Base-by-base conservation (phyloP, 192 early-diverging fungal species). In the Kickxella alabastrina region DNA sequence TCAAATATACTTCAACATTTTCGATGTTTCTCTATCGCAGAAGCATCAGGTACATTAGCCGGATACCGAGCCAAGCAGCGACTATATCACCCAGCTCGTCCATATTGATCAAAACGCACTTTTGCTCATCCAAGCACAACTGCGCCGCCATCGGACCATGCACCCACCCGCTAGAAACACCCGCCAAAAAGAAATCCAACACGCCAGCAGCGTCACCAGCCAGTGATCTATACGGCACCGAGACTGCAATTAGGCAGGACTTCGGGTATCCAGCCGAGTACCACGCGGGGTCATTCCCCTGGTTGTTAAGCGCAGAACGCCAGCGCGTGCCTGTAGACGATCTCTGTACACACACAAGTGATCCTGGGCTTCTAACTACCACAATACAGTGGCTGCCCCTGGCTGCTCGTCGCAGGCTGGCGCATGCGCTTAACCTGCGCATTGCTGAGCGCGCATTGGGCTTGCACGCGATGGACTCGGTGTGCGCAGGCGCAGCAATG, bases 241-340 rank as follows among this genome's bases (percentile, higher is more conserved):
- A 65, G 22, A 15, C 53, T 2, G 18, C 39, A 6, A 60, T 69
- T 31, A 14, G 55, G 24, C 59, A 46, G 14, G 53, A 54, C 27
- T 58, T 58, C 49, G 55, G 55, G 4, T 69, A 69, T 22, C 67
- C 67, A 0, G 59, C 22, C 27, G 57, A 52, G 26, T 69, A 69
- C 46, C 67, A 69, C 22, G 59, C 49, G 8, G 66, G 66, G 12
- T 62, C 58, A 12, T 66, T 66, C 37, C 71, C 71, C 19, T 75
- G 71, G 71, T 49, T 75, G 48, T 52, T 75, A 18, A 75, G 71
- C 32, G 71, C 71, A 21, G 59, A 75, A 51, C 71, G 71, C 10
- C 71, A 75, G 49, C 59, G 71, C 28, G 42, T 43, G 3, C 71
- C 71, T 13, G 36, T 58, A 26, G 64, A 74, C 36, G 71, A 74